Base-by-base conservation (phyloP, 1,139 yeast species). In the Entelexis sorbosivorans region DNA sequence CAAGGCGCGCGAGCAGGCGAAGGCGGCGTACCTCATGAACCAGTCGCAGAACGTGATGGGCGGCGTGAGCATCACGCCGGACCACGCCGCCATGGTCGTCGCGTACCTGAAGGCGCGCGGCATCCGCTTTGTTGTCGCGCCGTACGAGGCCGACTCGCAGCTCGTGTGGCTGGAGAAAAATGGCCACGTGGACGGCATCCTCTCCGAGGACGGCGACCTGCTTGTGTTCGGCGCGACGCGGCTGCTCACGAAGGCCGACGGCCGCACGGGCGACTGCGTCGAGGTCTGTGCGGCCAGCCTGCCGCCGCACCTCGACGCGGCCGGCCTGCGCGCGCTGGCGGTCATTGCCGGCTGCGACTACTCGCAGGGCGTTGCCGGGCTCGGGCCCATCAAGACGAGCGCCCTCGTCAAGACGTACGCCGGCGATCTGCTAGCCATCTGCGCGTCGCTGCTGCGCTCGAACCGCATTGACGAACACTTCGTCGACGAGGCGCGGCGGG, bases 121-220 rank as follows among this genome's bases (percentile, higher is more conserved):
- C 1, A 78, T 93, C 45, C 74, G 74, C 56, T 91, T 78, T 61
- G 77, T 91, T 17, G 98, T 93, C 10, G 98, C 99, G 0, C 99
- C 99, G 0, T 93, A 88, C 64, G 99, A 93, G 68, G 98, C 98
- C 0, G 99, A 93, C 65, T 85, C 98, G 0, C 98, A 93, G 65
- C 78, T 93, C 82, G 97, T 91, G 8, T 87, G 82, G 61, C 72
- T 93, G 47, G 98, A 91, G 64, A 78, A 78, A 54, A 60, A 69
- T 0, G 93, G 93, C 0, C 52, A 77, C 1, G 93, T 88, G 10
- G 83, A 87, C 57, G 98, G 93, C 0, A 84, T 93, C 9, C 73
- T 93, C 11, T 82, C 95, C 38, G 99, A 93, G 63, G 99, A 93
- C 64, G 88, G 97, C 0, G 99, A 93, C 69, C 71, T 93, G 58